Evolutionary conservation across 129 eudicot genomes (phyloP).

Genomic region (Flaveria brownii): DNA sequence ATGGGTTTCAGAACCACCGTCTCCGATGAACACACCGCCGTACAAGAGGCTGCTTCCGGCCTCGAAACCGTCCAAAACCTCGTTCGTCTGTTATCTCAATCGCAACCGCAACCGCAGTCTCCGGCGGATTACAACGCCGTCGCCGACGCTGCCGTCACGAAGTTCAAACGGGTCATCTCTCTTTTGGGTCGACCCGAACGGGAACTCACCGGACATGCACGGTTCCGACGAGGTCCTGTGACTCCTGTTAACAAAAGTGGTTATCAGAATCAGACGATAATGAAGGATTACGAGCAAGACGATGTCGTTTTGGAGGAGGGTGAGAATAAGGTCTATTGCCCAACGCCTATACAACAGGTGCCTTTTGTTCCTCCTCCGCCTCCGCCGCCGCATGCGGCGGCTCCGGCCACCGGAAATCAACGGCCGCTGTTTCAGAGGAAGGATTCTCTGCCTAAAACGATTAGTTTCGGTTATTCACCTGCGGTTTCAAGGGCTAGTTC

Average conservation of each 20-base stretch:
- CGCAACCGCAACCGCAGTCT: constrained; percentile 34
- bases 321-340: constrained; percentile 60
- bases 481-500: constrained; percentile 63
- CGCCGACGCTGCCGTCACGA: constrained; percentile 66
- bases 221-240: constrained; percentile 83
- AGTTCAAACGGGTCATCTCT: constrained; percentile 71
- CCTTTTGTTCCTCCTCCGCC: constrained; percentile 37
- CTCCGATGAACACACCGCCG: constrained; percentile 49
- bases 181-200: constrained; percentile 55
- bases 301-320: constrained; percentile 30
- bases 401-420: constrained; percentile 16
- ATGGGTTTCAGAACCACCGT: constrained; percentile 43
- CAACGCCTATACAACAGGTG: constrained; percentile 76
- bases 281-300: constrained; percentile 19
- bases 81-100: constrained; percentile 52
- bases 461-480: constrained; percentile 65
- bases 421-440: constrained; percentile 35
- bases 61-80: constrained; percentile 73
- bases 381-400: constrained; percentile 8
- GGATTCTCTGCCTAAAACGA: constrained; percentile 51
- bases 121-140: constrained; percentile 49
- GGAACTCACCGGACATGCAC: constrained; percentile 75
- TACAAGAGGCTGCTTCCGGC: constrained; percentile 78
- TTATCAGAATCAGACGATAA: not conserved
- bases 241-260: not conserved